phyloP scores from a whole-genome alignment of 805 yeast genomes.

The Jamesozyma piceae region DNA sequence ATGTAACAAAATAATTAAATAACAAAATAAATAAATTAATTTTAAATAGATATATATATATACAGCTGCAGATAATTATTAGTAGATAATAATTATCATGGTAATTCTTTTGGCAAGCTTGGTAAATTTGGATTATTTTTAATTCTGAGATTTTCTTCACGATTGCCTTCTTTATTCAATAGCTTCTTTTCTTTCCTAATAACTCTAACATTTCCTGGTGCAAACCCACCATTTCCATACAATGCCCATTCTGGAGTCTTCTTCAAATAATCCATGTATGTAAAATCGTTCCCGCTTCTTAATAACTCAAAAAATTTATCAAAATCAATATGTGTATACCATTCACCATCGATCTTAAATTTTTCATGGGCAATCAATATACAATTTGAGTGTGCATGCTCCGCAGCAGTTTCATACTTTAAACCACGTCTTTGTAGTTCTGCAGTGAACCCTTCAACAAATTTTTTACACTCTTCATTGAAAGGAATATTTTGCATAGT shows the following conservation, averaged over 20 bases:
- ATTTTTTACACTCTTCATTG: slow-evolving; percentile 76
- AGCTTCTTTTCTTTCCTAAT: slow-evolving; percentile 47
- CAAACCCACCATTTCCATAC: slow-evolving; percentile 89
- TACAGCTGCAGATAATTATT: neutral
- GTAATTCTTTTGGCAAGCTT: neutral
- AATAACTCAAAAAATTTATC: slow-evolving; percentile 63
- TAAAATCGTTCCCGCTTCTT: slow-evolving; percentile 53
- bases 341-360: slow-evolving; percentile 58
- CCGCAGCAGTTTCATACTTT: slow-evolving; percentile 79
- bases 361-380: slow-evolving; percentile 69
- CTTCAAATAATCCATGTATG: slow-evolving; percentile 68
- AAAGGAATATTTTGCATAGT: slow-evolving; percentile 95
- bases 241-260: slow-evolving; percentile 88
- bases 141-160: neutral
- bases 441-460: slow-evolving; percentile 54
- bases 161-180: slow-evolving; percentile 1
- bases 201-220: slow-evolving; percentile 69
- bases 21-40: neutral
- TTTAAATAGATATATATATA: slow-evolving; percentile 2
- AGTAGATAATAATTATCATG: neutral
- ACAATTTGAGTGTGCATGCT: slow-evolving; percentile 93
- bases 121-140: slow-evolving; percentile 3
- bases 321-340: slow-evolving; percentile 89
- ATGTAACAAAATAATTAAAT: neutral
- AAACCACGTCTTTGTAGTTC: slow-evolving; percentile 60